Evolutionary conservation across 2,329 filamentous ascomycete genomes (phyloP).

Genomic region (Penicillium sp.): DNA sequence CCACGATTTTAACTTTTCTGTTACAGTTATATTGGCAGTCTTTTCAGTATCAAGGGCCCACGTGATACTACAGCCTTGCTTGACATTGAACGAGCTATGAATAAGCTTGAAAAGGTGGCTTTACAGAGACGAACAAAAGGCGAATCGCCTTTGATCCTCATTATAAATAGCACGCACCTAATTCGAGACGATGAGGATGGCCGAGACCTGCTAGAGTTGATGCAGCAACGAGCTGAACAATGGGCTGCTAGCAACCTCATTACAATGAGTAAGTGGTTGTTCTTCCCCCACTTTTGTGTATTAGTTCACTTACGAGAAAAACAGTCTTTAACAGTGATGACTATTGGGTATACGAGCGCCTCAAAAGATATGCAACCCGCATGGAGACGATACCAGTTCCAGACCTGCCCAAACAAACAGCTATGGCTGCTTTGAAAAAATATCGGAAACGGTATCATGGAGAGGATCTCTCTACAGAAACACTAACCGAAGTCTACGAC

Average conservation of each 20-base stretch:
- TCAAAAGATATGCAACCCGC: conserved; percentile 87
- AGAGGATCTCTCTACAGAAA: conserved; percentile 50
- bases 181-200: conserved; percentile 89
- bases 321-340: conserved; percentile 90
- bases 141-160: conserved; percentile 74
- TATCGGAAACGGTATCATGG: conserved; percentile 77
- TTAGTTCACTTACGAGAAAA: background rate
- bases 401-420: conserved; percentile 75
- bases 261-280: conserved; percentile 52
- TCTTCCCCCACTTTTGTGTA: background rate
- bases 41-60: conserved; percentile 91
- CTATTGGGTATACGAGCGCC: conserved; percentile 95
- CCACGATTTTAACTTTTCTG: conserved; percentile 14
- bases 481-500: conserved; percentile 76
- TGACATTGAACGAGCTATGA: conserved; percentile 93
- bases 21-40: conserved; percentile 67
- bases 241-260: conserved; percentile 92
- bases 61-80: conserved; percentile 87
- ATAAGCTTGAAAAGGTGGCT: conserved; percentile 96
- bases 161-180: conserved; percentile 91
- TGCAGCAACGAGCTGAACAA: conserved; percentile 92
- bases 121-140: conserved; percentile 57
- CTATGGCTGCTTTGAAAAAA: conserved; percentile 69
- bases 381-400: conserved; percentile 89
- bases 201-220: conserved; percentile 85